Base-by-base conservation (phyloP, 2,329 filamentous ascomycete species). In the Aspergillus transmontanensis region DNA sequence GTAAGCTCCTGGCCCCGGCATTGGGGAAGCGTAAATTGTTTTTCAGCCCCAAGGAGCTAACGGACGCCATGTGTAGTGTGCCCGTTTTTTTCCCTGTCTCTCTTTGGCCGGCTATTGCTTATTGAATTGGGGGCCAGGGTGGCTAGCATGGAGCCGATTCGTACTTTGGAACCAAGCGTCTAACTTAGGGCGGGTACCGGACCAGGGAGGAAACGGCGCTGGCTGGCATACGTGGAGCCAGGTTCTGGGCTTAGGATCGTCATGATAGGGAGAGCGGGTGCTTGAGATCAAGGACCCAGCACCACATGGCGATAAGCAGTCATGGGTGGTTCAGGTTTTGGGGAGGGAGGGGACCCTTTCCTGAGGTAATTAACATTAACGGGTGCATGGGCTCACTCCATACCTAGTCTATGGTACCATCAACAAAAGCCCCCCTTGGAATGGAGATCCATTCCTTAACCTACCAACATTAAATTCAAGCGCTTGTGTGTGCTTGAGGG, bases 231-330 rank as follows among this genome's bases (percentile, higher is more conserved):
- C 55, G 64, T 65, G 66, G 67, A 69, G 66, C 66, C 59, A 62
- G 48, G 64, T 62, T 32, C 43, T 51, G 57, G 57, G 53, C 58
- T 55, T 54, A 55, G 61, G 66, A 67, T 67, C 66, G 59, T 63
- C 61, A 59, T 67, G 63, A 57, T 58, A 68, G 62, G 62, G 48
- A 58, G 53, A 54, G 30, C 62, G 57, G 58, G 34, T 55, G 60
- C 55, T 63, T 57, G 45, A 23, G 64, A 68, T 67, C 63, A 61
- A 57, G 59, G 59, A 64, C 67, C 67, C 63, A 61, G 59, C 58
- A 64, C 68, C 68, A 69, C 68, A 68, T 69, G 68, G 68, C 68
- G 63, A 69, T 67, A 68, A 66, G 66, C 61, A 66, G 45, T 16
- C 21, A 61, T 63, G 58, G 55, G 54, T 58, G 57, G 61, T 58